A percentile compares a stretch with the other conserved stretches of the same genome.
phyloP scores from a whole-genome alignment of 2,329 filamentous ascomycete genomes.

The Huntiella omanensis region DNA sequence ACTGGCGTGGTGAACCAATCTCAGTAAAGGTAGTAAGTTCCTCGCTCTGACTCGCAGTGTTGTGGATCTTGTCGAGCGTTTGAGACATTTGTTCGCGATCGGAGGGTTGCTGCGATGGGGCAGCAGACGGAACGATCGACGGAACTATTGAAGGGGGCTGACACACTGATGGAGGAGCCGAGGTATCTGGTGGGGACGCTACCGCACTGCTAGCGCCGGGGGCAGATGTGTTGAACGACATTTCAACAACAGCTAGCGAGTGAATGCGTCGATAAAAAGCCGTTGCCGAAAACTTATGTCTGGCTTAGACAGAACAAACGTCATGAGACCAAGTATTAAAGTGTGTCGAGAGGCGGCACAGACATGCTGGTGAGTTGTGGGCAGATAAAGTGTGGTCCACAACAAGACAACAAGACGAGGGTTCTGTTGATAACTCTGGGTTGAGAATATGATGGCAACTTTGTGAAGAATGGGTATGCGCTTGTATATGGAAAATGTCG shows the following conservation, averaged over 20 bases:
- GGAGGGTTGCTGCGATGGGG: conserved; percentile 19
- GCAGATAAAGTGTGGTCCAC: too few species aligned
- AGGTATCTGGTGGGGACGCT: conserved; percentile 4
- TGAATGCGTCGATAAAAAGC: too few species aligned
- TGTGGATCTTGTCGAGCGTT: conserved; percentile 74
- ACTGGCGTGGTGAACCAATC: conserved; percentile 54
- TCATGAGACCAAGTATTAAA: background rate
- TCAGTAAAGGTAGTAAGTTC: conserved; percentile 87
- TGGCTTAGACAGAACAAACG: too few species aligned
- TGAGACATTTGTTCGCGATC: conserved; percentile 61
- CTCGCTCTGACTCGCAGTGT: conserved; percentile 65
- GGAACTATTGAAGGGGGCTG: conserved; percentile 18
- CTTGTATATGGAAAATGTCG: too few species aligned
- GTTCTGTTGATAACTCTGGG: too few species aligned
- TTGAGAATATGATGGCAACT: too few species aligned
- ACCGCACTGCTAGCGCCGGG: background rate
- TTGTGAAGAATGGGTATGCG: background rate
- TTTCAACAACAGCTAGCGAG: background rate
- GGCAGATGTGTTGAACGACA: background rate
- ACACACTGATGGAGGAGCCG: conserved; percentile 12
- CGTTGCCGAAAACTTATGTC: too few species aligned
- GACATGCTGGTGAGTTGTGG: background rate
- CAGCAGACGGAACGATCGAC: conserved; percentile 21
- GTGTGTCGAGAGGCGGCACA: background rate
- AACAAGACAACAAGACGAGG: too few species aligned